These are phyloP conservation scores for Colletotrichum spinosum DNA, from an alignment of 2,329 filamentous ascomycete genomes.

Conservation along the genomic window DNA sequence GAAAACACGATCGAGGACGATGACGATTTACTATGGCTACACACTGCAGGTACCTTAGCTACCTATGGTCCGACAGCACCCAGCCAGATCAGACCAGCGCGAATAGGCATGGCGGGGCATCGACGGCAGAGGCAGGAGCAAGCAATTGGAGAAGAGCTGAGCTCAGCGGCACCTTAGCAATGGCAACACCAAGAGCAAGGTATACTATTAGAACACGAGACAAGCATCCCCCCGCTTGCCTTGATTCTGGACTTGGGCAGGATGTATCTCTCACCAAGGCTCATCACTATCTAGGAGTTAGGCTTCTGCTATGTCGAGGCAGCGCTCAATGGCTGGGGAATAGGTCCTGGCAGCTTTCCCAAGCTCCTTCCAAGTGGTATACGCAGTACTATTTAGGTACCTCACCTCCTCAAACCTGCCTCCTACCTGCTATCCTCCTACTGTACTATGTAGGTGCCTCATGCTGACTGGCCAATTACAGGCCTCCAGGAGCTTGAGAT, in stretches of 20 bases:
- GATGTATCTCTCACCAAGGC: no score
- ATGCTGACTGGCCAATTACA: no score
- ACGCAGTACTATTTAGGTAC: background rate
- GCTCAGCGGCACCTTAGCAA: background rate
- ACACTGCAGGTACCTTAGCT: background rate
- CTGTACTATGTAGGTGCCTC: no score
- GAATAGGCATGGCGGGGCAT: background rate
- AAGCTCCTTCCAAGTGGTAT: conserved; percentile 5
- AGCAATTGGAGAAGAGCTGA: background rate
- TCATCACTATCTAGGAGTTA: no score
- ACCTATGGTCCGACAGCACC: background rate
- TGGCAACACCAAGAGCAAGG: background rate
- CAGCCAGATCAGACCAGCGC: conserved; percentile 4
- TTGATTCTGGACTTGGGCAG: no score
- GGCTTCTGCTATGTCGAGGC: no score
- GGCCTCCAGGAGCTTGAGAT: no score
- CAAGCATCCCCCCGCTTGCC: background rate
- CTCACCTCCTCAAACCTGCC: background rate
- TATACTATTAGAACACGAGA: background rate
- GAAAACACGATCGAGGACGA: conserved; percentile 16
- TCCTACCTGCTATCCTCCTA: no score
- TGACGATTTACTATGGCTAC: conserved; percentile 17
- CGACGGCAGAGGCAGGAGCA: background rate
- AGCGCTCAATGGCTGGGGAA: background rate
- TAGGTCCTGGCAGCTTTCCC: background rate